These are phyloP conservation scores for Globisporangium abappressorium DNA, from an alignment of 352 stramenopile genomes.

Conservation along the genomic window DNA sequence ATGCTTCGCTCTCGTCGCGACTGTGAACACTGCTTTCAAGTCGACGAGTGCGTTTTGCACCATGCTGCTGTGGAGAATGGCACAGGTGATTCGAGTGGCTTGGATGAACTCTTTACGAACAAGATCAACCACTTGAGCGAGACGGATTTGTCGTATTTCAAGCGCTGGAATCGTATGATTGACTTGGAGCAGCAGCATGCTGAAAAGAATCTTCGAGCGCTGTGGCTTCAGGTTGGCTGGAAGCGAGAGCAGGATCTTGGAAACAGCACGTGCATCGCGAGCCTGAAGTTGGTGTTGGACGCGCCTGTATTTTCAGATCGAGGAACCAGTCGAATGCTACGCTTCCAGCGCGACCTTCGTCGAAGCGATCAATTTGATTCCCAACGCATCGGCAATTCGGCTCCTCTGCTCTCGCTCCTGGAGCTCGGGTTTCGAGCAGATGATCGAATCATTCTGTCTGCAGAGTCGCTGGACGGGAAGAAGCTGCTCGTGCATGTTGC, in stretches of 20 bases:
- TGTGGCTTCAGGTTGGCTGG: slow-evolving; percentile 65
- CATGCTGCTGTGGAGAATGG: slow-evolving; percentile 79
- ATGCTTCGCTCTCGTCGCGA: slow-evolving; percentile 67
- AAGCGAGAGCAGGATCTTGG: slow-evolving; percentile 52
- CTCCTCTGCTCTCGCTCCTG: slow-evolving; percentile 32
- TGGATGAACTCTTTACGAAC: slow-evolving; percentile 62
- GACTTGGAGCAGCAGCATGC: slow-evolving; percentile 75
- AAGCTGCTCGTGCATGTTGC: slow-evolving; percentile 64
- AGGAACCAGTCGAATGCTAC: slow-evolving; percentile 34
- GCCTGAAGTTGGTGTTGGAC: slow-evolving; percentile 48
- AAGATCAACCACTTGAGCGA: slow-evolving; percentile 56
- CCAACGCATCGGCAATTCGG: neutral
- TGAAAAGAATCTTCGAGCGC: slow-evolving; percentile 57
- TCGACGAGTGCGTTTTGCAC: slow-evolving; percentile 83
- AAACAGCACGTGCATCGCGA: slow-evolving; percentile 51
- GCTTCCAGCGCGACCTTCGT: slow-evolving; percentile 50
- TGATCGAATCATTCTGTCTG: slow-evolving; percentile 72
- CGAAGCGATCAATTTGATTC: slow-evolving; percentile 14
- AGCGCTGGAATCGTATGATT: slow-evolving; percentile 67
- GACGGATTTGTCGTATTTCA: slow-evolving; percentile 64
- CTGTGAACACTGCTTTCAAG: slow-evolving; percentile 80
- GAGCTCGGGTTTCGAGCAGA: slow-evolving; percentile 61
- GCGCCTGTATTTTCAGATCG: slow-evolving; percentile 30
- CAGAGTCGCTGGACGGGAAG: slow-evolving; percentile 64
- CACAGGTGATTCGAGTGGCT: slow-evolving; percentile 52